A percentile compares a stretch with the other conserved stretches of the same genome.
Evolutionary conservation across 1,284 basidiomycete genomes (phyloP).

Genomic region (Mycena citricolor): DNA sequence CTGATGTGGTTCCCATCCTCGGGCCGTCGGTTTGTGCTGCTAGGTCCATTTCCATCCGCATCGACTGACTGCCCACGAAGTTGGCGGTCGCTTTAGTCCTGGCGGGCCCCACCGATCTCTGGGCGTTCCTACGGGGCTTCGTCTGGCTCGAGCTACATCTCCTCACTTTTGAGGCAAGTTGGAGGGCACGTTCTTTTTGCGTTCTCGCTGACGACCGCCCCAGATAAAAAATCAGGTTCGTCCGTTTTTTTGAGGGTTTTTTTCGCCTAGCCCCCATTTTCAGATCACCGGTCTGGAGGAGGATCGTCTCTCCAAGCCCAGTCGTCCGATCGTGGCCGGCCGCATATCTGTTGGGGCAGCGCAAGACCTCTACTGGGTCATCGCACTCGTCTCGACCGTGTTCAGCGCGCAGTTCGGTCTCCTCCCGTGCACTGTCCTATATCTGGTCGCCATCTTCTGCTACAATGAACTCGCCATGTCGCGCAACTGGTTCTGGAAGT

Average conservation of each 20-base stretch:
- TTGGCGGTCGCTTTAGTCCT: constrained; percentile 18
- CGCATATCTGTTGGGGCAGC: constrained; percentile 34
- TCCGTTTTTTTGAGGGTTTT: background rate
- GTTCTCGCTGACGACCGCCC: background rate
- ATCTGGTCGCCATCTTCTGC: constrained; percentile 29
- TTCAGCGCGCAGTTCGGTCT: constrained; percentile 27
- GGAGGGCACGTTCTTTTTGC: background rate
- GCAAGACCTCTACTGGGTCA: constrained; percentile 27
- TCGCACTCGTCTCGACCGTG: constrained; percentile 27
- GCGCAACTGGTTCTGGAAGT: constrained; percentile 33
- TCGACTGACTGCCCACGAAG: constrained; percentile 2
- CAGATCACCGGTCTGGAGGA: constrained; percentile 30
- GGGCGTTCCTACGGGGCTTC: constrained; percentile 15
- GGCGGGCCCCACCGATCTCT: constrained; percentile 16
- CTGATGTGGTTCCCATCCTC: constrained; percentile 13
- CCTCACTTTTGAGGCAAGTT: constrained; percentile 17
- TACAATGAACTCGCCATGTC: constrained; percentile 26
- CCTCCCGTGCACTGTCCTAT: constrained; percentile 27
- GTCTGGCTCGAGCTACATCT: constrained; percentile 20
- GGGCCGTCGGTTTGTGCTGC: constrained; percentile 15
- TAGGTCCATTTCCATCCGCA: background rate
- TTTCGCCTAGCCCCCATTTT: background rate
- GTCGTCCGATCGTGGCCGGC: constrained; percentile 37
- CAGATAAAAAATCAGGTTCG: constrained; percentile 25
- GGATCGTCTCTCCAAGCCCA: constrained; percentile 36